Evolutionary conservation across 768 basidiomycete genomes (phyloP).

Genomic region (Pleurotus ostreatus): DNA sequence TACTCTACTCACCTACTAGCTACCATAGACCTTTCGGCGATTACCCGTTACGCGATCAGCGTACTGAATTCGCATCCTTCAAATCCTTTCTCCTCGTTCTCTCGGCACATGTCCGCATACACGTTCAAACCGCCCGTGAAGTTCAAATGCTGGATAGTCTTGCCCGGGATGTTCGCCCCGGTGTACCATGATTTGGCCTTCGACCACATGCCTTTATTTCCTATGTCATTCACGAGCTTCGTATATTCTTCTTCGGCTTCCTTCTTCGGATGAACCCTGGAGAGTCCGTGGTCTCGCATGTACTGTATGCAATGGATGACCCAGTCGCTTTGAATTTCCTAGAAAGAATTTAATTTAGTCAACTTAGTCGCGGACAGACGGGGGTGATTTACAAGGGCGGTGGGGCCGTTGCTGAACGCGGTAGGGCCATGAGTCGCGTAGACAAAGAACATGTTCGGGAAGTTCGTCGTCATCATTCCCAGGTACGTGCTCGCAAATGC

Average conservation of each 20-base stretch:
- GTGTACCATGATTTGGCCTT: constrained; percentile 23
- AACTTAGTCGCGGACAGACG: background rate
- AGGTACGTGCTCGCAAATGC: constrained; percentile 18
- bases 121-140: constrained; percentile 20
- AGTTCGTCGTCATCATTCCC: constrained; percentile 17
- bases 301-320: constrained; percentile 16
- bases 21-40: too few relatives aligned
- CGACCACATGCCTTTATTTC: constrained; percentile 11
- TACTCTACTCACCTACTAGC: too few relatives aligned
- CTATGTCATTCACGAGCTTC: constrained; percentile 12
- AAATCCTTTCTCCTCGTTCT: constrained; percentile 16
- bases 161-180: constrained; percentile 22
- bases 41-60: too few relatives aligned
- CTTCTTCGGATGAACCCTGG: constrained; percentile 9
- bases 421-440: constrained; percentile 23
- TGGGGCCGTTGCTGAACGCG: constrained; percentile 22
- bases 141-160: constrained; percentile 17
- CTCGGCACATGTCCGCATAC: constrained; percentile 14
- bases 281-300: constrained; percentile 12
- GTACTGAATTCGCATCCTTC: background rate
- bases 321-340: constrained; percentile 24
- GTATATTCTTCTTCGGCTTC: constrained; percentile 14
- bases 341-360: background rate
- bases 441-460: constrained; percentile 23
- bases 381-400: constrained; percentile 15